Base-by-base conservation (phyloP, 352 stramenopile genomes). In the Phytophthora litchii region DNA sequence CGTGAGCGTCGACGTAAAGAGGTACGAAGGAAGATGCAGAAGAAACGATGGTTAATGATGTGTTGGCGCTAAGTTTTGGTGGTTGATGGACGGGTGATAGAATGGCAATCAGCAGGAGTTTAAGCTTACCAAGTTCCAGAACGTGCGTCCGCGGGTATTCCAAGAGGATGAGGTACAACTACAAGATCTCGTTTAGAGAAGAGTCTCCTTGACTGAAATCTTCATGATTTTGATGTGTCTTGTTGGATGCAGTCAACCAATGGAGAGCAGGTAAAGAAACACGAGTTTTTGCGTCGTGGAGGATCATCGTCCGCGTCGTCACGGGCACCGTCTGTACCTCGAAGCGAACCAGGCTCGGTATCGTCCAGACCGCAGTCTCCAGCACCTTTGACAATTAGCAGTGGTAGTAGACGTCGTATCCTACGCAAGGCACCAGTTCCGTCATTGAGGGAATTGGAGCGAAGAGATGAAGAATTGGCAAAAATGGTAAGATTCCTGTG, bases 101-200 rank as follows among this genome's bases (percentile, higher is more conserved):
- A 76, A 78, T 9, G 60, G 54, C 20, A 35, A 64, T 7, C 45
- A 65, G 14, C 73, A 88, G 43, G 63, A 67, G 8, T 91, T 91
- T 69, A 91, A 89, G 57, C 59, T 91, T 5, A 75, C 71, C 29
- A 80, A 63, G 47, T 91, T 91, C 49, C 89, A 89, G 61, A 54
- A 45, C 6, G 74, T 86, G 3, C 74, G 72, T 16, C 62, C 82
- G 25, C 73, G 78, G 20, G 74, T 89, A 1, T 84, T 69, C 23
- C 62, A 70, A 45, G 60, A 77, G 17, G 67, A 80, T 41, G 67
- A 62, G 50, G 47, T 66, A 43, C 19, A 40, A 25, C 19, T 27
- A 35, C 31, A 42, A 36, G 9, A 45, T 42, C 16, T 60, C 4
- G 8, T 48, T 35, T 3, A n/a, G 13, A 25, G 6, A 4, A 43